Conservation (phyloP, 2,329 filamentous ascomycete species). For the Scytalidium sp. region DNA sequence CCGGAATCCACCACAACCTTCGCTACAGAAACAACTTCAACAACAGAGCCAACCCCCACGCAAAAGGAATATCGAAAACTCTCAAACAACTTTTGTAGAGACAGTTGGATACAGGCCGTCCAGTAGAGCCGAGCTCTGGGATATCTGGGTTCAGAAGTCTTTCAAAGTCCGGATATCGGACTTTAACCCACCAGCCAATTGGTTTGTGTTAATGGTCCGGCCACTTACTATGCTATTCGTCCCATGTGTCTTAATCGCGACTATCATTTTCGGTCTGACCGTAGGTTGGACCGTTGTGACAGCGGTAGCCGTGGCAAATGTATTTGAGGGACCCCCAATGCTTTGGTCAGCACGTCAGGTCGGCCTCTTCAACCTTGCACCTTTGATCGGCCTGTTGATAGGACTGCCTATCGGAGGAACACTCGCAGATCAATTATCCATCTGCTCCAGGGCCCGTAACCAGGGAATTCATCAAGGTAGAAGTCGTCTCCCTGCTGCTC, state of each 20-base stretch:
- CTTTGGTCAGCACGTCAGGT: conserved; percentile 1
- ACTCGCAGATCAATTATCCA: too few relatives aligned
- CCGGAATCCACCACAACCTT: conserved; percentile 19
- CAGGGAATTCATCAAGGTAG: too few relatives aligned
- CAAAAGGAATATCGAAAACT: too few relatives aligned
- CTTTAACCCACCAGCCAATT: too few relatives aligned
- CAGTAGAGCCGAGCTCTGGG: too few relatives aligned
- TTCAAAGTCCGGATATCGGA: too few relatives aligned
- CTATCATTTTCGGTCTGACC: neutral
- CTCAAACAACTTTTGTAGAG: too few relatives aligned
- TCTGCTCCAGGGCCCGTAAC: conserved; percentile 18
- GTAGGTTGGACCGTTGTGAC: conserved; percentile 8
- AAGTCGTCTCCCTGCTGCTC: conserved; percentile 19
- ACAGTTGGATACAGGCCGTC: too few relatives aligned
- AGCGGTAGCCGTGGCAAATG: conserved; percentile 1
- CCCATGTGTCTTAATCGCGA: too few relatives aligned
- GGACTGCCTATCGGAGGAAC: conserved; percentile 20
- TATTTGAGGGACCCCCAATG: conserved; percentile 5
- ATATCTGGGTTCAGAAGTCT: too few relatives aligned
- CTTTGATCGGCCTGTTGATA: conserved; percentile 9
- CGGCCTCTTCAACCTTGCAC: conserved; percentile 5
- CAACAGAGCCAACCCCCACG: neutral
- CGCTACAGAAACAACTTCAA: conserved; percentile 6
- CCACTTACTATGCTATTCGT: too few relatives aligned
- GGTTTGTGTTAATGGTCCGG: too few relatives aligned